A percentile compares a stretch with the other conserved stretches of the same genome.
Evolutionary conservation across 768 basidiomycete species (phyloP).

Genomic region (Lactarius quietus): DNA sequence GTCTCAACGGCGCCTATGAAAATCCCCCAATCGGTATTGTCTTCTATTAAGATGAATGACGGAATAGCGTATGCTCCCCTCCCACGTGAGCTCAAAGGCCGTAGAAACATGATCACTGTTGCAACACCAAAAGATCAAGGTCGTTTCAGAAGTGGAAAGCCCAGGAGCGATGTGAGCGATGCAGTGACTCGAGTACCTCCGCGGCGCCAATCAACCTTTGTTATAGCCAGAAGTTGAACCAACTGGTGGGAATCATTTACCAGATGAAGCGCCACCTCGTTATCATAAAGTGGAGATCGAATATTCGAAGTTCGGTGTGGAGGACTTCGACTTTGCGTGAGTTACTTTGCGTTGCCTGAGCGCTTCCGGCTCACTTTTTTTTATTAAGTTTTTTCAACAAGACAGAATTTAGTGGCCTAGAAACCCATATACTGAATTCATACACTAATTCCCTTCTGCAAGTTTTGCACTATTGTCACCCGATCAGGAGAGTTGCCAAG

Average conservation of each 20-base stretch:
- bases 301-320: constrained; percentile 97
- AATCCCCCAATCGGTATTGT: constrained; percentile 76
- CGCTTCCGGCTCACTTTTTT: neutral
- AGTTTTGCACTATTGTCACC: constrained; percentile 78
- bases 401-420: constrained; percentile 85
- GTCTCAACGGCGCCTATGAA: constrained; percentile 66
- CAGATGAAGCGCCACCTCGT: constrained; percentile 65
- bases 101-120: constrained; percentile 68
- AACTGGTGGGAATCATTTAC: constrained; percentile 48
- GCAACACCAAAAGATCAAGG: constrained; percentile 52
- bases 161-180: constrained; percentile 44
- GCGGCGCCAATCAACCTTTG: neutral
- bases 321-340: constrained; percentile 98
- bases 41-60: constrained; percentile 81
- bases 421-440: constrained; percentile 95
- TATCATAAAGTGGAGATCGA: constrained; percentile 96
- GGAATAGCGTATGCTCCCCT: constrained; percentile 86
- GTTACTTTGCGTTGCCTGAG: constrained; percentile 23
- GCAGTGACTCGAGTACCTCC: constrained; percentile 1
- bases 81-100: constrained; percentile 80
- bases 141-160: constrained; percentile 86
- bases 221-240: constrained; percentile 49
- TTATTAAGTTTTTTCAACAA: constrained; percentile 72
- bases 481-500: constrained; percentile 80
- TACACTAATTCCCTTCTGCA: constrained; percentile 93